Evolutionary conservation across 306 rosid species (phyloP).

Genomic region (Citrullus amarus): DNA sequence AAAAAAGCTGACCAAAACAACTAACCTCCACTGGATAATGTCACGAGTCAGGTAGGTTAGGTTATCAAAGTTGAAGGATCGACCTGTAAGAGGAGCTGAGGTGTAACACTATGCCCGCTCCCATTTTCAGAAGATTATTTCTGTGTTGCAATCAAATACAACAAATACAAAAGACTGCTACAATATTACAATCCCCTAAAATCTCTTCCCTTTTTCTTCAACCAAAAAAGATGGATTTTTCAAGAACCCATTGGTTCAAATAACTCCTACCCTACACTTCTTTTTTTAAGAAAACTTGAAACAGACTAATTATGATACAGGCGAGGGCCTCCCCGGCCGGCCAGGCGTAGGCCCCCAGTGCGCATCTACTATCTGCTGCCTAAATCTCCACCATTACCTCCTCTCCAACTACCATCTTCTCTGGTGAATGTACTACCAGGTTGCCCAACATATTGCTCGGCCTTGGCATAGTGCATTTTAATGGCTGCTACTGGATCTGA

Average conservation of each 20-base stretch:
- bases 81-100: slow-evolving; percentile 2
- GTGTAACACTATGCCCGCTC: not conserved
- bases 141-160: slow-evolving; percentile 70
- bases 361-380: slow-evolving; percentile 51
- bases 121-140: slow-evolving; percentile 54
- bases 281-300: not conserved
- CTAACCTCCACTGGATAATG: slow-evolving; percentile 3
- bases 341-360: not conserved
- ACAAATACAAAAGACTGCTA: slow-evolving; percentile 60
- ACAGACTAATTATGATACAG: slow-evolving; percentile 6
- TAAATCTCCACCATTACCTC: slow-evolving; percentile 37
- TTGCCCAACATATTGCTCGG: slow-evolving; percentile 60
- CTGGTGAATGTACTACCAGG: slow-evolving; percentile 31
- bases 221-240: slow-evolving; percentile 7
- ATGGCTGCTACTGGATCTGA: slow-evolving; percentile 91
- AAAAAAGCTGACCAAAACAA: not conserved
- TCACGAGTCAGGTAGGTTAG: not conserved
- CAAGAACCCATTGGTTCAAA: slow-evolving; percentile 4
- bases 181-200: slow-evolving; percentile 62
- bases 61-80: not conserved
- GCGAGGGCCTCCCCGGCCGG: not conserved
- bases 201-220: slow-evolving; percentile 18
- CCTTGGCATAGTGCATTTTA: slow-evolving; percentile 68
- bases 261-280: not conserved
- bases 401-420: slow-evolving; percentile 69